These are phyloP conservation scores for Botrytis porri DNA, from an alignment of 2,329 filamentous ascomycete species.

Conservation along the genomic window DNA sequence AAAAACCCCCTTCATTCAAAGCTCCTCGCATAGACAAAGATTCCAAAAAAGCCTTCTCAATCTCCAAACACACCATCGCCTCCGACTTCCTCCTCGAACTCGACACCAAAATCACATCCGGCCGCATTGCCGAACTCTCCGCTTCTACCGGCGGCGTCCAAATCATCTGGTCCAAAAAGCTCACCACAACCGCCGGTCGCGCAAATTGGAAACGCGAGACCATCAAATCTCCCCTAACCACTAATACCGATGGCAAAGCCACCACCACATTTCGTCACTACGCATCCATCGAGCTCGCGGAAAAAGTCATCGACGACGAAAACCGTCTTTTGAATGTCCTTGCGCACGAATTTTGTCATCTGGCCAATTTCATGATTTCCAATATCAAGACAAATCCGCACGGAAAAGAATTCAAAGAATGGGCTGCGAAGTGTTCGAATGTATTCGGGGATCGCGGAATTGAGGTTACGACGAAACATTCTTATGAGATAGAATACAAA, in stretches of 20 bases:
- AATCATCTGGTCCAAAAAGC: constrained; percentile 72
- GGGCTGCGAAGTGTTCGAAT: constrained; percentile 55
- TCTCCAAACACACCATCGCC: constrained; percentile 60
- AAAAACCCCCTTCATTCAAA: constrained; percentile 34
- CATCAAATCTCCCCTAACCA: constrained; percentile 37
- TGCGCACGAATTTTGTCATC: constrained; percentile 95
- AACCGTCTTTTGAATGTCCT: constrained; percentile 80
- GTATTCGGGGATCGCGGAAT: constrained; percentile 63
- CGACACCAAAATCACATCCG: constrained; percentile 61
- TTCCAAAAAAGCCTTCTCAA: constrained; percentile 60
- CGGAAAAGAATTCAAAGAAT: constrained; percentile 78
- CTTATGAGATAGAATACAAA: constrained; percentile 87
- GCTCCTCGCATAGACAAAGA: constrained; percentile 41
- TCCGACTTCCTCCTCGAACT: constrained; percentile 64
- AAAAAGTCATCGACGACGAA: constrained; percentile 80
- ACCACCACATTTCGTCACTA: constrained; percentile 49
- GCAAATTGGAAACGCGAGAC: constrained; percentile 69
- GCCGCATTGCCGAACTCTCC: constrained; percentile 57
- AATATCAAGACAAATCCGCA: constrained; percentile 74
- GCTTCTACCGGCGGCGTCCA: constrained; percentile 66
- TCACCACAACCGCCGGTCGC: constrained; percentile 75
- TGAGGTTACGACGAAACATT: constrained; percentile 84
- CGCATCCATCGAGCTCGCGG: constrained; percentile 81
- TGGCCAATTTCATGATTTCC: constrained; percentile 86
- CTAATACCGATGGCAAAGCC: constrained; percentile 20